Base-by-base conservation (phyloP, 2,329 filamentous ascomycete genomes). In the Colletotrichum tropicicola region DNA sequence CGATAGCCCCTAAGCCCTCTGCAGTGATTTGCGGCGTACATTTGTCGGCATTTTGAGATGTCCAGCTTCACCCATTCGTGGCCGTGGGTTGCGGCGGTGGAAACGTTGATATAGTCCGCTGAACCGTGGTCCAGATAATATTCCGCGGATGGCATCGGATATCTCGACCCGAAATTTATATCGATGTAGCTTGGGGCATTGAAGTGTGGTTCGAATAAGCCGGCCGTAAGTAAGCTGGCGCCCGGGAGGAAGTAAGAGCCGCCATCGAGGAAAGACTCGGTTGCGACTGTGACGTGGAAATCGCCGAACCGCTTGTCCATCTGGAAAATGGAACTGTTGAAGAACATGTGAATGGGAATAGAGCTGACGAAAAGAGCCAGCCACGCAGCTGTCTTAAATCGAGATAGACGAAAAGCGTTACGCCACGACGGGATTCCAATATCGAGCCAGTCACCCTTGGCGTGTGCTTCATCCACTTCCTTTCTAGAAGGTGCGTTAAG, bases 351-450 rank as follows among this genome's bases (percentile, higher is more conserved):
- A 6, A 75, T 63, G 1, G 73, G 73, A 8, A 75, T 25, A 0
- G 73, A 72, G n/a, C 58, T 71, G 2, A 71, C 13, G 15, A 66
- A 28, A 17, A 75, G 56, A 1, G 70, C 27, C 6, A 69, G 2
- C 70, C 71, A 75, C 35, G 65, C 61, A 4, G 68, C 21, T 2
- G 43, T 39, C 54, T 73, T 73, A 17, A 68, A 59, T 19, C 19
- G 39, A 2, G 68, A 67, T 19, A 73, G 51, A 6, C 51, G 48
- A 15, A 69, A 65, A 0, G 45, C 45, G 62, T 82, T 83, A 1
- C 79, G 72, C 2, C 77, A 25, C 30, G 79, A 82, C 4, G 78
- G 72, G 1, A 83, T 70, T 0, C 85, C 82, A 51, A 85, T 80
- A 37, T 82, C 78, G 1, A 85, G 70, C 77, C 78, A 81, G 12